Base-by-base conservation (phyloP, 371 early-diverging fungal species). In the Syncephalis fuscata region DNA sequence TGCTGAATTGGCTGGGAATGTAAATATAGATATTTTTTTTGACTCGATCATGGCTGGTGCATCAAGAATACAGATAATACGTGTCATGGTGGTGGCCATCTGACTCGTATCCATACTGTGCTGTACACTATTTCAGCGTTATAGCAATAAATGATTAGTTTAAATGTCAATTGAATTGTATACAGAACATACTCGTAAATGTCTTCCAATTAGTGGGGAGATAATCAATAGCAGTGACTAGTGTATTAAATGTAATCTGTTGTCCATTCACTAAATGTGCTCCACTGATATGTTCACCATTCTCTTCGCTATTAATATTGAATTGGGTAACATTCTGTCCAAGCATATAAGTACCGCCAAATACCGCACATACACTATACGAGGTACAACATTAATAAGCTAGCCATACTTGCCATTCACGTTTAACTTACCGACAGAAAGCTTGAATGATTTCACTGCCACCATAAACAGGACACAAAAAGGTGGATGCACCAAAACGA, bases 391-490 rank as follows among this genome's bases (percentile, higher is more conserved):
- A 14, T 16, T 8, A 20, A 24, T 36, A 25, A 48, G 9, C 26
- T 46, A 8, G 26, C 41, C 38, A 21, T 32, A 11, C 32, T 11
- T 11, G 32, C 7, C 11, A 32, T 21, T 15, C 3, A 14, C 21
- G 15, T 22, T 36, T 2, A 8, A 21, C 52, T 44, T 63, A 83
- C 70, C 92, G 71, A 61, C 91, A 91, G 59, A 93, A 92, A 1
- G 88, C 82, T 62, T 95, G 96, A 0, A 84, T 72, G 14, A 91
- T 70, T 62, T 95, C 93, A 36, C 87, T 83, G 10, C 81, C 85
- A 16, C 96, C 96, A 65, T 95, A 92, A 26, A 88, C 58, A 1
- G 85, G 75, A 44, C 76, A 73, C 23, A 95, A 60, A 50, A 83
- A 88, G 1, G 83, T 81, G 39, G 86, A 82, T 45, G 72, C 74